Evolutionary conservation across 768 basidiomycete genomes (phyloP).

Genomic region (Jaapia argillacea): DNA sequence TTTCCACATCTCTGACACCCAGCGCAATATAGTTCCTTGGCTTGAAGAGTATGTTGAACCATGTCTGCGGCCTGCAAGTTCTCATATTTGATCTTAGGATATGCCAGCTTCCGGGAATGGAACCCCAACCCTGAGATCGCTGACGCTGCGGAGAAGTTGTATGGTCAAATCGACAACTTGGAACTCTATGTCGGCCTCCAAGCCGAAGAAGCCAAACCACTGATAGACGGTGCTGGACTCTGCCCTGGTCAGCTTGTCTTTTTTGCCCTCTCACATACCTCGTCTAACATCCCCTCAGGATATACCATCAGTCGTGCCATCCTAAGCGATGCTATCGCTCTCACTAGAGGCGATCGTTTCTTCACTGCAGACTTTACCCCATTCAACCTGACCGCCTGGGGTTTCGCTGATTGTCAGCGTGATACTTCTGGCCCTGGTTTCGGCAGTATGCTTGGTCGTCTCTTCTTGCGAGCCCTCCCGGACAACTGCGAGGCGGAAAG

Average conservation of each 20-base stretch:
- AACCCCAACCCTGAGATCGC: conserved; percentile 65
- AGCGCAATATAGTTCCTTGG: conserved; percentile 49
- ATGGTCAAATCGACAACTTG: conserved; percentile 64
- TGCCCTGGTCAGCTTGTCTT: conserved; percentile 51
- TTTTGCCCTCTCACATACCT: background rate
- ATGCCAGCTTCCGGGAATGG: conserved; percentile 69
- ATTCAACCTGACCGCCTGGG: conserved; percentile 75
- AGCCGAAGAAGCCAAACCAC: conserved; percentile 67
- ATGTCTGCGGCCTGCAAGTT: background rate
- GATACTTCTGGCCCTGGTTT: conserved; percentile 63
- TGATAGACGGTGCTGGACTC: conserved; percentile 71
- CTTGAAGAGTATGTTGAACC: conserved; percentile 45
- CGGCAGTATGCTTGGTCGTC: conserved; percentile 65
- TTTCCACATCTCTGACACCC: background rate
- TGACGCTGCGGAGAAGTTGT: conserved; percentile 65
- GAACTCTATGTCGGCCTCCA: conserved; percentile 79
- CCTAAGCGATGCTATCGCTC: conserved; percentile 76
- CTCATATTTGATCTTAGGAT: conserved; percentile 31
- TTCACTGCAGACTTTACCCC: conserved; percentile 79
- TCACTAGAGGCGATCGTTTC: conserved; percentile 78
- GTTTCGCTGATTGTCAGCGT: conserved; percentile 74
- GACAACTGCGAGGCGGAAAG: conserved; percentile 59
- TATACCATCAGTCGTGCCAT: conserved; percentile 84
- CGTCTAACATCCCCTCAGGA: conserved; percentile 23
- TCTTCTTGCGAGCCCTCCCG: conserved; percentile 68